Conservation (phyloP, 2,329 filamentous ascomycete species). For the Clathrospora elynae region DNA sequence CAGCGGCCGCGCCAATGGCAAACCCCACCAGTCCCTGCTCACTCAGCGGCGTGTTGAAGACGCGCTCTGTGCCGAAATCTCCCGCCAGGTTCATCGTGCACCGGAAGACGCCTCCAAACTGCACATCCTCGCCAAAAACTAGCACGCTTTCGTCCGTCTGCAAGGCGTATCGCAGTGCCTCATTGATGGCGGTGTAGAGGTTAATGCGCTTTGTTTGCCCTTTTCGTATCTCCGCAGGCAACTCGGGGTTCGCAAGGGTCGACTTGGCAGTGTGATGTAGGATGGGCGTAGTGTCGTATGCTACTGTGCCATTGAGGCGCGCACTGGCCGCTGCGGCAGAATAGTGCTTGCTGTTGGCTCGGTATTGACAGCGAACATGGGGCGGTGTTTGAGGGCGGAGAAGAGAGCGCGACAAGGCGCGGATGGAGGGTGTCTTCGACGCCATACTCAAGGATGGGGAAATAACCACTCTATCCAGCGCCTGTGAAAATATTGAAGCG, state of each 20-base stretch:
- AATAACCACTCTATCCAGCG: slow-evolving; percentile 2
- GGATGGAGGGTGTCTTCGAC: slow-evolving; percentile 38
- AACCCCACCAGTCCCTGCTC: slow-evolving; percentile 97
- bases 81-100: slow-evolving; percentile 90
- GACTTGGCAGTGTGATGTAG: slow-evolving; percentile 78
- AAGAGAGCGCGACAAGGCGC: slow-evolving; percentile 38
- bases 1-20: slow-evolving; percentile 84
- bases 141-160: slow-evolving; percentile 83
- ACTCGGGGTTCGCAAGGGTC: slow-evolving; percentile 72
- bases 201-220: slow-evolving; percentile 84
- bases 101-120: slow-evolving; percentile 94
- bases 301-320: slow-evolving; percentile 80
- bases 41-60: slow-evolving; percentile 94
- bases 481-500: neutral
- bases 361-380: slow-evolving; percentile 31
- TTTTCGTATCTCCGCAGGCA: slow-evolving; percentile 68
- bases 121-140: slow-evolving; percentile 94
- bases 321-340: slow-evolving; percentile 57
- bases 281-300: slow-evolving; percentile 81
- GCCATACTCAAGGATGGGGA: slow-evolving; percentile 27
- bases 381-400: slow-evolving; percentile 36
- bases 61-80: slow-evolving; percentile 82
- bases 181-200: slow-evolving; percentile 91
- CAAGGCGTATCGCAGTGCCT: slow-evolving; percentile 81
- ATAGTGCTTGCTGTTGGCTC: slow-evolving; percentile 46